Evolutionary conservation across 179 eudicot species (phyloP), one percentile per base, ranked within the genome.

Genomic region (Heliamphora pulchella): DNA sequence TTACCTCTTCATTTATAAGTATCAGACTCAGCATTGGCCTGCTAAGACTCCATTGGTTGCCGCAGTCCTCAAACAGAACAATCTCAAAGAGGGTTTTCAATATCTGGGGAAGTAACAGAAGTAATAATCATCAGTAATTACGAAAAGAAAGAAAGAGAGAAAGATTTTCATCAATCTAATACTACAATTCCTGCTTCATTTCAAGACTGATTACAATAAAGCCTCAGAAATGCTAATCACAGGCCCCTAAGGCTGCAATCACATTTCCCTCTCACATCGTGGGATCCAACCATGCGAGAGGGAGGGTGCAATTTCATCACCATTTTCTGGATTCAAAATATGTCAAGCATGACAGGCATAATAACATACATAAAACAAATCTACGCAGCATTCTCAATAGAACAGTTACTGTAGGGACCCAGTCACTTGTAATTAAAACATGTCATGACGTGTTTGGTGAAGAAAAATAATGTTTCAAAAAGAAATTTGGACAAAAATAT

Each of bases 21-120:
- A 94, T 94, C 87, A 96, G 86, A 83, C 97, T 92, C 80, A 96
- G 83, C 88, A 96, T 94, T 18, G 99, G 97, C 86, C 98, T 87
- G 87, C 99, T 96, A 80, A 96, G 91, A 85, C 97, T 96, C 99
- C 99, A 94, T 63, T 94, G 98, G 76, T 92, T 94, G 86, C 90
- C 85, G 84, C 90, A 87, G 82, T 96, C 99, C 82, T 94, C 94
- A 80, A 91, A 96, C 78, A 96, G 87, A 76, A 91, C 90, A 78
- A 92, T 92, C 91, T 96, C 99, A 81, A 94, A 96, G 61, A 96
- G 88, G 39, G 97, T 91, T 89, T 92, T 94, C 82, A 96, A 83
- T 82, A 96, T 86, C 99, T 96, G 87, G 74, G n/a, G 78, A 66
- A 79, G 11, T 67, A 64, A 74, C 75, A 83, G 81, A 67, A 84